These are phyloP conservation scores for Petunia axillaris DNA, from an alignment of 257 asterid genomes.

Conservation along the genomic window DNA sequence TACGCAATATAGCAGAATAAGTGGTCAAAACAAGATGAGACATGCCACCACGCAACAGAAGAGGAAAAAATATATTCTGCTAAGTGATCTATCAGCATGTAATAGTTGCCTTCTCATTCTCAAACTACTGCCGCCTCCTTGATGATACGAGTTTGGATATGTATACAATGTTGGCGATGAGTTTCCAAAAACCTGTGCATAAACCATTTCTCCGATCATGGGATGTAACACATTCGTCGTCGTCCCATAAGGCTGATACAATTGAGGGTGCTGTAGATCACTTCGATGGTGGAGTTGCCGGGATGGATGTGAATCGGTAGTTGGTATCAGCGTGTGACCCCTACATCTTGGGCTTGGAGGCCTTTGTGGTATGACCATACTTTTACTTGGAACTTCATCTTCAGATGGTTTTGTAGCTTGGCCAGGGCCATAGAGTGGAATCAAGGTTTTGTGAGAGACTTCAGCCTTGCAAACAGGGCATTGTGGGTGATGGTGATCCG, in stretches of 20 bases:
- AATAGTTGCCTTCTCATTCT: no score
- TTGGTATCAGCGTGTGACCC: slow-evolving; percentile 1
- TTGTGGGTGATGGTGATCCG: slow-evolving; percentile 50
- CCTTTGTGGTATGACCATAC: slow-evolving; percentile 52
- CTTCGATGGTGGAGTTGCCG: slow-evolving; percentile 39
- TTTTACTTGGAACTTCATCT: slow-evolving; percentile 31
- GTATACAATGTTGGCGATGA: slow-evolving; percentile 44
- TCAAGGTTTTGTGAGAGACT: slow-evolving; percentile 53
- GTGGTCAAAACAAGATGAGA: slow-evolving; percentile 51
- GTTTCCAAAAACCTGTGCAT: slow-evolving; percentile 52
- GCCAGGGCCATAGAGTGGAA: slow-evolving; percentile 75
- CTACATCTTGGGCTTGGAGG: slow-evolving; percentile 51
- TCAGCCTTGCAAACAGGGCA: neutral
- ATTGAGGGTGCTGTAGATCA: slow-evolving; percentile 31
- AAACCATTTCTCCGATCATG: slow-evolving; percentile 60
- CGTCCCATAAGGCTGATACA: slow-evolving; percentile 13
- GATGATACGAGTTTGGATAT: slow-evolving; percentile 52
- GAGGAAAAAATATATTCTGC: slow-evolving; percentile 59
- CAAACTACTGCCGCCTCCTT: slow-evolving; percentile 29
- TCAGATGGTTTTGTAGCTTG: slow-evolving; percentile 35
- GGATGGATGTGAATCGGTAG: slow-evolving; percentile 26
- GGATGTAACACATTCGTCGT: slow-evolving; percentile 35
- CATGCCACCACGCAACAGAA: slow-evolving; percentile 58
- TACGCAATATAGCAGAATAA: neutral
- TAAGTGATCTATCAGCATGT: slow-evolving; percentile 42